A percentile compares a stretch with the other conserved stretches of the same genome.
These are phyloP conservation scores for Kwoniella heveanensis DNA, from an alignment of 768 basidiomycete genomes.

Conservation along the genomic window DNA sequence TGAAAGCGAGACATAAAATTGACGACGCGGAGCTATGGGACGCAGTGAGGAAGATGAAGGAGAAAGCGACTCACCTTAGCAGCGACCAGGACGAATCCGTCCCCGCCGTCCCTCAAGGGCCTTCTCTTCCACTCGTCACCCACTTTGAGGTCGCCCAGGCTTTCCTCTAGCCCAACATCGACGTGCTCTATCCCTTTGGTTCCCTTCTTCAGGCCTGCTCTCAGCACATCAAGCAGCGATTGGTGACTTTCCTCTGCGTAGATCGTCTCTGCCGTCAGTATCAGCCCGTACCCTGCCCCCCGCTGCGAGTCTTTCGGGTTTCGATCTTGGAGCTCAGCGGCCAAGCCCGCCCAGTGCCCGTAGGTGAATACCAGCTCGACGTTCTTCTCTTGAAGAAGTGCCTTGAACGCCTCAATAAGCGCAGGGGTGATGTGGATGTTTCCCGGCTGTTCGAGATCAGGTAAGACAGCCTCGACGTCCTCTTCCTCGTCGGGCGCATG, in stretches of 20 bases:
- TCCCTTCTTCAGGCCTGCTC: slow-evolving; percentile 9
- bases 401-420: slow-evolving; percentile 67
- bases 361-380: slow-evolving; percentile 74
- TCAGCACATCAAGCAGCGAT: slow-evolving; percentile 58
- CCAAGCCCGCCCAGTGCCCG: slow-evolving; percentile 69
- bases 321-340: slow-evolving; percentile 10
- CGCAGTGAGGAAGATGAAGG: background rate
- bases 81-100: slow-evolving; percentile 65
- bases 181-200: slow-evolving; percentile 11
- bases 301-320: background rate
- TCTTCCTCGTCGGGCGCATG: slow-evolving; percentile 38
- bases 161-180: slow-evolving; percentile 26
- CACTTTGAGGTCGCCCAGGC: slow-evolving; percentile 23
- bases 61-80: slow-evolving; percentile 63
- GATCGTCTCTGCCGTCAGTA: slow-evolving; percentile 91
- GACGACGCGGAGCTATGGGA: background rate
- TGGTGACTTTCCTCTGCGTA: slow-evolving; percentile 71
- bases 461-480: slow-evolving; percentile 41
- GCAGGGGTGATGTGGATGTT: slow-evolving; percentile 69
- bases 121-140: slow-evolving; percentile 17
- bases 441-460: slow-evolving; percentile 58
- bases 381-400: slow-evolving; percentile 62
- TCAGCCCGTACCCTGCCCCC: slow-evolving; percentile 63
- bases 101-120: slow-evolving; percentile 19
- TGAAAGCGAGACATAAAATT: no score